Evolutionary conservation across 768 basidiomycete species (phyloP), one percentile per base, ranked within the genome.

Genomic region (Russula sp.): DNA sequence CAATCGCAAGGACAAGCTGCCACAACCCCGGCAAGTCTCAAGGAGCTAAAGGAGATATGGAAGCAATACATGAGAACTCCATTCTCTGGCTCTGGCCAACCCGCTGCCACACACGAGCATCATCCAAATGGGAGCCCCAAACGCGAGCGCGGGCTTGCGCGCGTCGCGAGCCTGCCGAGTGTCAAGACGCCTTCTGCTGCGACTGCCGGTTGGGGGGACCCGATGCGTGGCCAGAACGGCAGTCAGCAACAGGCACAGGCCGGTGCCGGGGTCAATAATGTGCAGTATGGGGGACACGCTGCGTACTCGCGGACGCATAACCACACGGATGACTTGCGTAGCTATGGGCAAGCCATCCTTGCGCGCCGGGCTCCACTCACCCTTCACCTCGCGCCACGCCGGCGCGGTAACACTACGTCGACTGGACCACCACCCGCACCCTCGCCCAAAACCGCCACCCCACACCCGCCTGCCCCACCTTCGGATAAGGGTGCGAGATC

Each of bases 281-380:
- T 20, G 3, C 62, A 54, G 32, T 40, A 53, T 32, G 52, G 51
- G 16, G 55, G 42, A 16, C 40, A 51, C 4, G 45, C 18, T 1
- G 27, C 59, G 49, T 61, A 69, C 72, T 64, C 60, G 66, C 69
- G 61, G 56, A 57, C 73, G 35, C 55, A 77, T 72, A 47, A 71
- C 73, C 72, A 76, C 44, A 70, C 77, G 48, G 89, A 91, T 14
- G 89, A 91, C 68, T 66, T 91, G 64, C 76, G 80, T 62, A 82
- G 82, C 61, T 91, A 91, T 62, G 86, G 89, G 70, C 87, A 86
- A 47, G 89, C 89, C 4, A 84, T 91, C 16, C 73, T 89, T 57
- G 88, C 89, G 37, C 77, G 87, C 56, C 85, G 80, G 70, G 78
- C 87, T 22, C 81, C 85, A 1, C 79, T 82, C 61, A 80, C 77